Evolutionary conservation across 179 eudicot genomes (phyloP).

Genomic region (Beta lomatogona): DNA sequence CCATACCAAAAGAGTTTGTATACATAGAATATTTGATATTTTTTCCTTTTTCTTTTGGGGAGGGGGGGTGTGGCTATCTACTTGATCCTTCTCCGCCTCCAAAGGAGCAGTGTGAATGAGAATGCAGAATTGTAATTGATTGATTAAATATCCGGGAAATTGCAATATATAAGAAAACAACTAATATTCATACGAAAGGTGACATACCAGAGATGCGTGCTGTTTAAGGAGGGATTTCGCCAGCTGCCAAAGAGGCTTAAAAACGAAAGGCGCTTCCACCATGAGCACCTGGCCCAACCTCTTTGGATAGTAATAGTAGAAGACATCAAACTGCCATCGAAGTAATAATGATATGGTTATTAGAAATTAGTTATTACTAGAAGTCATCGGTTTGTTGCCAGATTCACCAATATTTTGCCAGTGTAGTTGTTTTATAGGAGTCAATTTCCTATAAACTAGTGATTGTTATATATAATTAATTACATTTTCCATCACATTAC

Average conservation of each 20-base stretch:
- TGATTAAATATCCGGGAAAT: background rate
- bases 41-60: too few relatives aligned
- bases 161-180: background rate
- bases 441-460: background rate
- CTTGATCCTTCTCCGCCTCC: background rate
- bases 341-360: background rate
- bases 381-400: background rate
- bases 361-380: too few relatives aligned
- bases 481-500: too few relatives aligned
- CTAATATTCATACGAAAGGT: background rate
- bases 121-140: background rate
- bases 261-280: slow-evolving; percentile 91
- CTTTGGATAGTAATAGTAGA: slow-evolving; percentile 83
- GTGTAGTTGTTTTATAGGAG: background rate
- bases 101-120: background rate
- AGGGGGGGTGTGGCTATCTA: background rate
- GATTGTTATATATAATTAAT: background rate
- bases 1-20: background rate
- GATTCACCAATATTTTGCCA: background rate
- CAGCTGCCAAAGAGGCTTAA: slow-evolving; percentile 80
- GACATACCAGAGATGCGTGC: slow-evolving; percentile 76
- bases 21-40: background rate
- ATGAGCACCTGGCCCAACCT: slow-evolving; percentile 77
- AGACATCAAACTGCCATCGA: slow-evolving; percentile 80
- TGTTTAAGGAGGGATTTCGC: slow-evolving; percentile 82